Evolutionary conservation across 1,284 basidiomycete species (phyloP).

Genomic region (Polyporus tsugae): DNA sequence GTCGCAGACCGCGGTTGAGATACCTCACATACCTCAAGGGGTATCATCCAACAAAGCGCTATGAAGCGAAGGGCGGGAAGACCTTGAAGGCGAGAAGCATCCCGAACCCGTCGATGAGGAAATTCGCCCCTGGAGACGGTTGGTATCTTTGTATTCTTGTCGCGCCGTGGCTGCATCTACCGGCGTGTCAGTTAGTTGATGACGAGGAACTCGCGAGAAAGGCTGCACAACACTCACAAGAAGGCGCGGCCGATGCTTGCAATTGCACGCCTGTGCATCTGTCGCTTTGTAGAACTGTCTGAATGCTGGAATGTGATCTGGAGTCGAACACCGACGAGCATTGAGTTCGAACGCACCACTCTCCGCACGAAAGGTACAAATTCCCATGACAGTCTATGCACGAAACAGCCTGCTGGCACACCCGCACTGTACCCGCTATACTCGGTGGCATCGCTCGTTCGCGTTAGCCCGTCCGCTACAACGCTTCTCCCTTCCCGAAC

Average conservation of each 20-base stretch:
- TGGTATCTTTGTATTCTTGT: conserved; percentile 4
- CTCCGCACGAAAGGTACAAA: background rate
- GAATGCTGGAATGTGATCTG: conserved; percentile 8
- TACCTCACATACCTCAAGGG: conserved; percentile 22
- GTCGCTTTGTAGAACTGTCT: conserved; percentile 18
- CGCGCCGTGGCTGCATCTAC: background rate
- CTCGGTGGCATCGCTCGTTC: conserved; percentile 1
- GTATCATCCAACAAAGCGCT: conserved; percentile 9
- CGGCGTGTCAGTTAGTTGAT: conserved; percentile 15
- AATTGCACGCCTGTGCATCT: conserved; percentile 1
- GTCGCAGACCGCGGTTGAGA: conserved; percentile 14
- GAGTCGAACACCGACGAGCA: background rate
- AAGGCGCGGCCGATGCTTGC: background rate
- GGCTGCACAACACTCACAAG: background rate
- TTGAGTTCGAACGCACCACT: background rate
- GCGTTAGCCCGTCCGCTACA: conserved; percentile 6
- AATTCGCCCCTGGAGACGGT: conserved; percentile 26
- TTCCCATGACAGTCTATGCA: conserved; percentile 22
- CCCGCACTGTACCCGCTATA: conserved; percentile 11
- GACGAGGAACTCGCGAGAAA: conserved; percentile 10
- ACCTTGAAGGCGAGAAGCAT: conserved; percentile 2
- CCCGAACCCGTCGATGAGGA: background rate
- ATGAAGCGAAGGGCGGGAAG: background rate
- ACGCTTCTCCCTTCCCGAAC: conserved; percentile 11
- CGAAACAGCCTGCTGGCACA: conserved; percentile 17